A percentile compares a stretch with the other conserved stretches of the same genome.
These are phyloP conservation scores for Pisolithus microcarpus DNA, from an alignment of 768 basidiomycete genomes.

Conservation along the genomic window DNA sequence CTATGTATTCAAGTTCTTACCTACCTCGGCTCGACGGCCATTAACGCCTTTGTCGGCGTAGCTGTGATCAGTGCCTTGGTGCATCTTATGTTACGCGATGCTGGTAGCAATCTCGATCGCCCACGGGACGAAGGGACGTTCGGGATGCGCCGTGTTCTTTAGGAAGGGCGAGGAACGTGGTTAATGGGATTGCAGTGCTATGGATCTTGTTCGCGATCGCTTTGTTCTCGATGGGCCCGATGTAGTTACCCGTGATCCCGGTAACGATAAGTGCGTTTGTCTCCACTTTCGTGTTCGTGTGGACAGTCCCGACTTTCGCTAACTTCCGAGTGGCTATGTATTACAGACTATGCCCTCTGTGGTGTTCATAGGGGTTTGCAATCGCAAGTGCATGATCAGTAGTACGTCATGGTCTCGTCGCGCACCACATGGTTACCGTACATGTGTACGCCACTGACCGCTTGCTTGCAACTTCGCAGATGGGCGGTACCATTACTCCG, in stretches of 20 bases:
- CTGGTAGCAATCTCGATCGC: conserved; percentile 49
- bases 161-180: conserved; percentile 37
- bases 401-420: conserved; percentile 29
- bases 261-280: conserved; percentile 40
- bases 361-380: conserved; percentile 60
- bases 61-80: conserved; percentile 57
- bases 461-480: conserved; percentile 22
- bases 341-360: conserved; percentile 60
- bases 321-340: background rate
- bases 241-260: conserved; percentile 44
- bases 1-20: conserved; percentile 46
- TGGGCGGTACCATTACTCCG: conserved; percentile 37
- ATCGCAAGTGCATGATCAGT: conserved; percentile 46
- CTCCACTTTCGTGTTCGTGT: background rate
- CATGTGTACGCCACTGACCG: background rate
- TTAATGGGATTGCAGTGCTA: conserved; percentile 42
- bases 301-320: background rate
- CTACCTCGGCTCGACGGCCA: conserved; percentile 56
- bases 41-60: conserved; percentile 63
- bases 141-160: conserved; percentile 44
- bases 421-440: background rate
- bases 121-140: conserved; percentile 36
- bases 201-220: conserved; percentile 59
- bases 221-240: conserved; percentile 61
- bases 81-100: conserved; percentile 48